Evolutionary conservation across 2,329 filamentous ascomycete species (phyloP), one percentile per base, ranked within the genome.

Genomic region (Calonectria fujianensis): DNA sequence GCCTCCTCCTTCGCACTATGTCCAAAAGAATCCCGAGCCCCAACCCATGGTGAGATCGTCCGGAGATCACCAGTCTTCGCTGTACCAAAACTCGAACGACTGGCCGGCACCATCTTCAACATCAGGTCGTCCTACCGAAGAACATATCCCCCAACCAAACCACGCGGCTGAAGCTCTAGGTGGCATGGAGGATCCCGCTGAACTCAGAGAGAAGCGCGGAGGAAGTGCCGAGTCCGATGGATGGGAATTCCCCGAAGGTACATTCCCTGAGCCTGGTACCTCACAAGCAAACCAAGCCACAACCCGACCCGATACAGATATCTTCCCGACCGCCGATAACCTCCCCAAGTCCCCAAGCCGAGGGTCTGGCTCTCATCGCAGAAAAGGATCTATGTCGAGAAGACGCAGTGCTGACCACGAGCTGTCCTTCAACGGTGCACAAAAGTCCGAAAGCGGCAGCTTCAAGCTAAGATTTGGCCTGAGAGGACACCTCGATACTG

Each of bases 401-500:
- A 90, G 94, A 79, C 90, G 93, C 77, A 94, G 92, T 75, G 88
- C 91, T 10, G 96, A 98, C 27, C 89, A 92, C 57, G 91, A 93
- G 50, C 82, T 92, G 48, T 88, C 89, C 0, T 80, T 91, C 37
- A 89, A 88, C 67, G 78, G 86, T 45, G 82, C 83, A 3, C 88
- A 92, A 70, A 94, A 93, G 82, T 85, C 80, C 37, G 96, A 98
- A 75, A 91, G 89, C 32, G 91, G 92, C 20, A 95, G 91, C 78
- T 98, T 99, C 87, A 98, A 97, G 85, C 93, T 98, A 73, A 92
- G 96, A 66, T 98, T 98, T 82, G 96, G 96, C 6, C 89, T 99
- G 6, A 91, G 96, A 67, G 97, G 97, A 2, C 97, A 99, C 84
- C 90, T 99, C 2, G 96, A 98, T 83, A 96, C 97, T 3, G 95